Conservation (phyloP, 805 yeast species). For the Wickerhamiella nectarea region DNA sequence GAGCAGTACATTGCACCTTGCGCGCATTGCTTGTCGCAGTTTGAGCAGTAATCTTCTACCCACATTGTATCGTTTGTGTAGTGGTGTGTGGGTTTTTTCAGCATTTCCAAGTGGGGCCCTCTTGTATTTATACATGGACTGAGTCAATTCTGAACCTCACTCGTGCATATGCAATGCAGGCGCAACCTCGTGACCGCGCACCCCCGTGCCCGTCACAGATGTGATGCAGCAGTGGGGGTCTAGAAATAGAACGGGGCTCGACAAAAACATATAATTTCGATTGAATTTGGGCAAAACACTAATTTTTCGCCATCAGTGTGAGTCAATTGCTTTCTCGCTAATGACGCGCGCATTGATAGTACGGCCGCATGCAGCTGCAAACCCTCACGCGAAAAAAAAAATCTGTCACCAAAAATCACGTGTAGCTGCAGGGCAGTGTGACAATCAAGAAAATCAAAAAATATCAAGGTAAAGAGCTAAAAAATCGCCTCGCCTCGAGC, state of each 20-base stretch:
- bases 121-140: not conserved
- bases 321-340: not conserved
- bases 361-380: not conserved
- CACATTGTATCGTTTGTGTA: conserved; percentile 21
- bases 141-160: not conserved
- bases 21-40: conserved; percentile 40
- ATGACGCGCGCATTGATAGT: not conserved
- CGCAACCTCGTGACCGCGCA: not conserved
- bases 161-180: not conserved
- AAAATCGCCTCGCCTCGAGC: not conserved
- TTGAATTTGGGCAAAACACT: too few relatives aligned
- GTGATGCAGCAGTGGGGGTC: not conserved
- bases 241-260: not conserved
- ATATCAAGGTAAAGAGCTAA: not conserved
- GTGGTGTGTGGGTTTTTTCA: not conserved
- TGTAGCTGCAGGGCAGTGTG: not conserved
- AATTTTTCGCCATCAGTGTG: too few relatives aligned
- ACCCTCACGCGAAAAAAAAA: not conserved
- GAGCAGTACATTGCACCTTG: conserved; percentile 35
- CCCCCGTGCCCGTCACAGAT: not conserved
- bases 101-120: not conserved
- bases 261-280: not conserved
- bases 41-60: conserved; percentile 43
- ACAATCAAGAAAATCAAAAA: not conserved
- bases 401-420: not conserved